Evolutionary conservation across 2,329 filamentous ascomycete species (phyloP).

Genomic region (Xylogone sp.): DNA sequence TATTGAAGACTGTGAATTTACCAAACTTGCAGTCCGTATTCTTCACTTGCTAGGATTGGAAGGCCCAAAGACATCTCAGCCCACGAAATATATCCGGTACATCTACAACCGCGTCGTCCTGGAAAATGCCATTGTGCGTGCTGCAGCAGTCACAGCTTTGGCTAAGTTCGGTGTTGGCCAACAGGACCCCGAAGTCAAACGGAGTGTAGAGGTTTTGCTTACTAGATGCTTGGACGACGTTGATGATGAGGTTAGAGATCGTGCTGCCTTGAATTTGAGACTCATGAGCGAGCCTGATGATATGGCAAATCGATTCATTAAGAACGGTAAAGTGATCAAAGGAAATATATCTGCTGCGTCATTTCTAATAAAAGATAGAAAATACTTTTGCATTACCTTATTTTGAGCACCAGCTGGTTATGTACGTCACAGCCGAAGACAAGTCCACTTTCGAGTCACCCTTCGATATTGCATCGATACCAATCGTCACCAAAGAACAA

Average conservation of each 20-base stretch:
- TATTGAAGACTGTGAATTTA: slow-evolving; percentile 99
- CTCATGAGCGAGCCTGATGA: slow-evolving; percentile 85
- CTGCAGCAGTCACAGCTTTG: slow-evolving; percentile 90
- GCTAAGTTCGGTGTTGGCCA: slow-evolving; percentile 97
- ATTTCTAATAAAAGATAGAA: slow-evolving; percentile 50
- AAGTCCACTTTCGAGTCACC: slow-evolving; percentile 78
- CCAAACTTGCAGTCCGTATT: slow-evolving; percentile 93
- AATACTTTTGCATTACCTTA: slow-evolving; percentile 92
- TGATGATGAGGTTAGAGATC: slow-evolving; percentile 95
- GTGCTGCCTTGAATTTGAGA: slow-evolving; percentile 86
- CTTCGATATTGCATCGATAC: slow-evolving; percentile 89
- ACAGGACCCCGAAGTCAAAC: slow-evolving; percentile 94
- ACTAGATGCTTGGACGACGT: slow-evolving; percentile 93
- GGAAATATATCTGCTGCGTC: neutral
- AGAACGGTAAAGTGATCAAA: slow-evolving; percentile 64
- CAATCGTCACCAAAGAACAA: slow-evolving; percentile 91
- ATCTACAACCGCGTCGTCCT: slow-evolving; percentile 98
- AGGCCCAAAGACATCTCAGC: slow-evolving; percentile 90
- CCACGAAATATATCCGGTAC: slow-evolving; percentile 98
- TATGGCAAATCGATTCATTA: slow-evolving; percentile 81
- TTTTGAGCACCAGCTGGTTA: slow-evolving; percentile 94
- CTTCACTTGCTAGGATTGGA: slow-evolving; percentile 91
- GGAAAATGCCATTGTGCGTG: slow-evolving; percentile 93
- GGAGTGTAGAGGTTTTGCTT: slow-evolving; percentile 87
- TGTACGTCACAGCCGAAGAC: slow-evolving; percentile 93